Evolutionary conservation across 345 rosid species (phyloP).

Genomic region (Angophora floribunda): DNA sequence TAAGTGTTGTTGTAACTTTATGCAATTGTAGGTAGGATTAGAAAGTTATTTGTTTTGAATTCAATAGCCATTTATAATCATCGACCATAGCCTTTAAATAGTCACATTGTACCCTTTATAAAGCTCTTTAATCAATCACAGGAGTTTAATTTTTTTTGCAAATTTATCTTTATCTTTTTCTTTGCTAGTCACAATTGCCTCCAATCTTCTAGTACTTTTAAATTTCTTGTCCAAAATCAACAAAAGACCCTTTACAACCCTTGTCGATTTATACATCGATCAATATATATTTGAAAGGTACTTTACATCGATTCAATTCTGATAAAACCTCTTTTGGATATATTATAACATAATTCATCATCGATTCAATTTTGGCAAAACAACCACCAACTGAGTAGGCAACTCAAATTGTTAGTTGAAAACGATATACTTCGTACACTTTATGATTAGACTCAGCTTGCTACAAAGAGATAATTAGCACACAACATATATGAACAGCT

Average conservation of each 20-base stretch:
- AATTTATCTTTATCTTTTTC: background rate
- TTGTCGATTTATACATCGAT: too few relatives aligned
- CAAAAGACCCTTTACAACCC: background rate
- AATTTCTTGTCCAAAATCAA: background rate
- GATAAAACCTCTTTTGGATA: background rate
- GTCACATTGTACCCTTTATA: background rate
- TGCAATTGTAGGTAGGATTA: background rate
- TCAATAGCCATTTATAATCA: background rate
- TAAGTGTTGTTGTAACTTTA: too few relatives aligned
- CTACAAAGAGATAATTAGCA: background rate
- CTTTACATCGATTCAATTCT: background rate
- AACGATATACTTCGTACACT: rapidly evolving
- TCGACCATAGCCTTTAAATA: background rate
- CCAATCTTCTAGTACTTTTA: background rate
- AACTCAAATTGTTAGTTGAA: background rate
- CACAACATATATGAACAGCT: background rate
- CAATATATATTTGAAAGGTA: background rate
- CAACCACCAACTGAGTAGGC: background rate
- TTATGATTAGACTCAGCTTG: background rate
- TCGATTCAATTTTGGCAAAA: background rate
- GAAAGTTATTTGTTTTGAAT: background rate
- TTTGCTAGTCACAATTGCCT: background rate
- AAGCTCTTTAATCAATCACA: background rate
- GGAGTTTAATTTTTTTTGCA: background rate
- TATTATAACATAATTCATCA: background rate